These are phyloP conservation scores for Lasiodiplodia citricola DNA, from an alignment of 2,329 filamentous ascomycete genomes.

Conservation along the genomic window DNA sequence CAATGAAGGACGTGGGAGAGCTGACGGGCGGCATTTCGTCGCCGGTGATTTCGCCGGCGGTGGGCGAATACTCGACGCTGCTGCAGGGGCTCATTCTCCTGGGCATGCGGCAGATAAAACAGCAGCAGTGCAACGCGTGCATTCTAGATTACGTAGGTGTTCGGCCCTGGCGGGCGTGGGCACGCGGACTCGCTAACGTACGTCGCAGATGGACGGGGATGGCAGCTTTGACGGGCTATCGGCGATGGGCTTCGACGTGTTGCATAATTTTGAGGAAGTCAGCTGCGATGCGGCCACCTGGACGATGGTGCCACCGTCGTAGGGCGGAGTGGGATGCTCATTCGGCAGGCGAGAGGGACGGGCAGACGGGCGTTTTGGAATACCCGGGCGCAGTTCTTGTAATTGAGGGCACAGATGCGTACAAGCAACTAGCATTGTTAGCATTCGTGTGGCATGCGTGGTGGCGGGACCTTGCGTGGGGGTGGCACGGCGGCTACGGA, in stretches of 20 bases:
- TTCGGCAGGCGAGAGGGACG: neutral
- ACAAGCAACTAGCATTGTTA: neutral
- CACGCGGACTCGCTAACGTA: slow-evolving; percentile 36
- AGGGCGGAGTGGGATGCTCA: slow-evolving; percentile 14
- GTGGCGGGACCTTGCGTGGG: slow-evolving; percentile 13
- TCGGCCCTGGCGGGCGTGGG: slow-evolving; percentile 27
- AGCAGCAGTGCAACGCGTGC: slow-evolving; percentile 73
- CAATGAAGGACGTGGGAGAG: slow-evolving; percentile 64
- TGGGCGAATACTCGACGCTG: slow-evolving; percentile 71
- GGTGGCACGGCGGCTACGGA: neutral
- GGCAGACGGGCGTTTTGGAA: slow-evolving; percentile 28
- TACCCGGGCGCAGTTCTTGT: slow-evolving; percentile 26
- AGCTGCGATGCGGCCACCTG: slow-evolving; percentile 69
- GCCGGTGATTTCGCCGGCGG: slow-evolving; percentile 73
- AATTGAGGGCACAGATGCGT: neutral
- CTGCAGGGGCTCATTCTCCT: slow-evolving; percentile 81
- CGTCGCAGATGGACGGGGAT: slow-evolving; percentile 68
- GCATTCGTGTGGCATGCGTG: neutral
- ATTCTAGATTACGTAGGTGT: slow-evolving; percentile 78
- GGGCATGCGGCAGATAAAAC: slow-evolving; percentile 81
- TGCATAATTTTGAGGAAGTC: slow-evolving; percentile 83
- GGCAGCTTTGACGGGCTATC: slow-evolving; percentile 74
- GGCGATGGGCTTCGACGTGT: slow-evolving; percentile 78
- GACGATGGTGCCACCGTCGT: slow-evolving; percentile 59
- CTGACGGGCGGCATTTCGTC: slow-evolving; percentile 78